These are phyloP conservation scores for Xylaria sp. DNA, from an alignment of 2,329 filamentous ascomycete genomes.

Conservation along the genomic window DNA sequence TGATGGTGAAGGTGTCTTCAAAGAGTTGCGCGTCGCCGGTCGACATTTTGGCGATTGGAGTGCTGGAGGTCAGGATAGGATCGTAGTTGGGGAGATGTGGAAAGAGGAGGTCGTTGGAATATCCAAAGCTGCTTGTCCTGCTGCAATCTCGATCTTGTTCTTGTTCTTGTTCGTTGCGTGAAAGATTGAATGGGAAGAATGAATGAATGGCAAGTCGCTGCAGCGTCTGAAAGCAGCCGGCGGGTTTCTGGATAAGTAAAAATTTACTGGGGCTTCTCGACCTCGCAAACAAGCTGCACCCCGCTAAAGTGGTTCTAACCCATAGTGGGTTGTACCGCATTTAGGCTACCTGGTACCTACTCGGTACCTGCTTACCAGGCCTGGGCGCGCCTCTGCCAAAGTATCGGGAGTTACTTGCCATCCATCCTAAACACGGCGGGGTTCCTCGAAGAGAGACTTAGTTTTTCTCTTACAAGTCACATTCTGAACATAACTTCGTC, in stretches of 20 bases:
- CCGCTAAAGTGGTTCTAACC: slow-evolving; percentile 11
- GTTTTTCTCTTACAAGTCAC: not conserved
- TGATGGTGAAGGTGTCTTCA: slow-evolving; percentile 86
- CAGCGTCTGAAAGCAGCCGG: slow-evolving; percentile 24
- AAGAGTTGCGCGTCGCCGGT: slow-evolving; percentile 86
- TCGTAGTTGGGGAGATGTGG: not conserved
- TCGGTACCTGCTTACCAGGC: not conserved
- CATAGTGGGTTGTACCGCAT: not conserved
- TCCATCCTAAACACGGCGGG: not conserved
- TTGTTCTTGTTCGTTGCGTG: not conserved
- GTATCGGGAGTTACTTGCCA: too few species aligned
- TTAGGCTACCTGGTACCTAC: not conserved
- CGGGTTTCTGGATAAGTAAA: slow-evolving; percentile 17
- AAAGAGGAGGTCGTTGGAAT: not conserved
- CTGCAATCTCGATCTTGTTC: not conserved
- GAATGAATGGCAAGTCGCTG: not conserved
- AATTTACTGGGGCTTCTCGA: slow-evolving; percentile 19
- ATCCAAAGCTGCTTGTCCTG: not conserved
- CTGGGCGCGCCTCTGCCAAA: too few species aligned
- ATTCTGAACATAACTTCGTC: not conserved
- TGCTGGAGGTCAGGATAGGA: not conserved
- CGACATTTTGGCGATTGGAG: slow-evolving; percentile 34
- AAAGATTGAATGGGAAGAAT: not conserved
- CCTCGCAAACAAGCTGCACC: slow-evolving; percentile 19
- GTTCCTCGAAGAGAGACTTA: not conserved